Evolutionary conservation across 2,329 filamentous ascomycete species (phyloP).

Genomic region (Fusarium ramigenum): DNA sequence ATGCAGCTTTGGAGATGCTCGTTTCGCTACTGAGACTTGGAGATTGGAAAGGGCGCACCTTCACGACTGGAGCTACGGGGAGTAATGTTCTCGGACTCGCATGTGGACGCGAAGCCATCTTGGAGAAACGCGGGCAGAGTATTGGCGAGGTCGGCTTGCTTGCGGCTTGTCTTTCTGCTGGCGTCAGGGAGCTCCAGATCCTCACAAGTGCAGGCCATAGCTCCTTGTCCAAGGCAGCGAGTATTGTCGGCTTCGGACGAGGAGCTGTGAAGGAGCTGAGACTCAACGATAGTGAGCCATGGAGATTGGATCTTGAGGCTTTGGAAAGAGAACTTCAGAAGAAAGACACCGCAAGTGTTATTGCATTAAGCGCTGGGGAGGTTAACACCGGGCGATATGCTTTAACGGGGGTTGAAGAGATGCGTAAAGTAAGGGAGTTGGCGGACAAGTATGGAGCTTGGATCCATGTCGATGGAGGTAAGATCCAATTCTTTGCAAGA

Average conservation of each 20-base stretch:
- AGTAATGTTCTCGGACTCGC: conserved; percentile 83
- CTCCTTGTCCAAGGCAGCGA: conserved; percentile 84
- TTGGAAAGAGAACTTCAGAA: conserved; percentile 68
- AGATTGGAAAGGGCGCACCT: conserved; percentile 64
- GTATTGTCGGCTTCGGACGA: conserved; percentile 81
- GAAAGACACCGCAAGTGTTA: conserved; percentile 71
- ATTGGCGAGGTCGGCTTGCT: conserved; percentile 78
- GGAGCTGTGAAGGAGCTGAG: conserved; percentile 70
- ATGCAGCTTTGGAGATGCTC: conserved; percentile 74
- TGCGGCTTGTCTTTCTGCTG: conserved; percentile 70
- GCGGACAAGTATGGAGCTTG: conserved; percentile 80
- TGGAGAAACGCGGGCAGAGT: conserved; percentile 52
- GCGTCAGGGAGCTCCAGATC: conserved; percentile 75
- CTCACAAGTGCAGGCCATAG: conserved; percentile 86
- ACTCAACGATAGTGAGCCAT: conserved; percentile 62
- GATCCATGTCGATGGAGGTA: conserved; percentile 87
- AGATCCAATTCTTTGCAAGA: neutral
- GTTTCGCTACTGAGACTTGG: conserved; percentile 72
- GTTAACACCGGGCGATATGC: conserved; percentile 91
- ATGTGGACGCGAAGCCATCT: conserved; percentile 70
- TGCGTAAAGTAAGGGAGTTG: conserved; percentile 70
- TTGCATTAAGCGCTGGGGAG: conserved; percentile 85
- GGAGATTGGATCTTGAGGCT: conserved; percentile 73
- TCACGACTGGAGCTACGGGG: conserved; percentile 73
- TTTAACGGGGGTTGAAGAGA: conserved; percentile 65